phyloP scores from a whole-genome alignment of 768 basidiomycete species.

The Tylopilus rubrobrunneus region DNA sequence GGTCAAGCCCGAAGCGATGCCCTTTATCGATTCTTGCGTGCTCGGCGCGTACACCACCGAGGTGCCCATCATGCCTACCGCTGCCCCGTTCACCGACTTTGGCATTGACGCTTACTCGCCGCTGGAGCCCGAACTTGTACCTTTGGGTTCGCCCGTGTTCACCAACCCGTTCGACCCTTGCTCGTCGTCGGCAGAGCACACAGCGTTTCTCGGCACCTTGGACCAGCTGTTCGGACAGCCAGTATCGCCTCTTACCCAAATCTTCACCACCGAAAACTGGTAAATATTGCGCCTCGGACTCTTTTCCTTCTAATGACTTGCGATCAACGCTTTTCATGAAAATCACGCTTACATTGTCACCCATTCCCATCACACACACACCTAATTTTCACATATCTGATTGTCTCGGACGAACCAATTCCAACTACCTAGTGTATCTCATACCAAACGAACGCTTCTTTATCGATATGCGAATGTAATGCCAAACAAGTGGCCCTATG shows the following conservation, averaged over 20 bases:
- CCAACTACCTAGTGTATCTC: conserved; percentile 21
- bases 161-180: conserved; percentile 27
- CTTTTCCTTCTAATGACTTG: not conserved
- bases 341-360: conserved; percentile 1
- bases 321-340: not conserved
- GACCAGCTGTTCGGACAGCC: conserved; percentile 32
- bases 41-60: conserved; percentile 15
- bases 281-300: conserved; percentile 6
- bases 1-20: conserved; percentile 29
- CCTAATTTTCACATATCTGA: conserved; percentile 5
- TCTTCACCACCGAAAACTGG: conserved; percentile 10
- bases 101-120: conserved; percentile 8
- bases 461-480: not conserved
- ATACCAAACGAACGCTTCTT: conserved; percentile 9
- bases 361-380: not conserved
- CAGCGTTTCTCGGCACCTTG: conserved; percentile 18
- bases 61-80: not conserved
- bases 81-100: conserved; percentile 9
- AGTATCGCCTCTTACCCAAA: conserved; percentile 21
- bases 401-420: conserved; percentile 4
- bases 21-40: conserved; percentile 27
- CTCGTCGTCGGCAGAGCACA: not conserved
- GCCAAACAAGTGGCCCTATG: not conserved
- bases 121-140: conserved; percentile 4
- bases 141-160: conserved; percentile 29